Conservation (phyloP, 78 protist species). For the Paratrimastix pyriformis region DNA sequence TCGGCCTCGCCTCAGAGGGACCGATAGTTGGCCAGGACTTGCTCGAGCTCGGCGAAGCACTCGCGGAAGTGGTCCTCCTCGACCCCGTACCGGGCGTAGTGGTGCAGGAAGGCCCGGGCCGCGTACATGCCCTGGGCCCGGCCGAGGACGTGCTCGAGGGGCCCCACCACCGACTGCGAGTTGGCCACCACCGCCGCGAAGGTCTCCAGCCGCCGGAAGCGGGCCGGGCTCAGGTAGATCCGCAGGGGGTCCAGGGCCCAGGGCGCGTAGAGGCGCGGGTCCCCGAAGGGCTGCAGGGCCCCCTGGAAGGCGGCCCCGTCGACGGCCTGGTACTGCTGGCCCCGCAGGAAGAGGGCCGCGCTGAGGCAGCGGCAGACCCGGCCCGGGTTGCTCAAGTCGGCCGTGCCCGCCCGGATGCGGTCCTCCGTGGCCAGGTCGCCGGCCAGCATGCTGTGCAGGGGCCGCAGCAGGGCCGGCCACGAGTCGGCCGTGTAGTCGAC, state of each 20-base stretch:
- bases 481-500: not conserved
- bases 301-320: not conserved
- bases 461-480: constrained; percentile 8
- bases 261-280: not conserved
- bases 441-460: not conserved
- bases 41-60: constrained; percentile 5
- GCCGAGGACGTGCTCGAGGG: not conserved
- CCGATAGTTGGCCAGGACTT: not conserved
- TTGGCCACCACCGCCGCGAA: not conserved
- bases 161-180: not conserved
- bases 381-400: not conserved
- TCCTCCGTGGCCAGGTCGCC: constrained; percentile 12
- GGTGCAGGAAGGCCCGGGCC: not conserved
- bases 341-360: not conserved
- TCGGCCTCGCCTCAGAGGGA: too few relatives aligned
- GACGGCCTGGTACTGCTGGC: not conserved
- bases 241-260: not conserved
- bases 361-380: not conserved
- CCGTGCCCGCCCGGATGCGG: not conserved
- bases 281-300: not conserved
- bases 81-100: not conserved
- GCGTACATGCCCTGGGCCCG: not conserved
- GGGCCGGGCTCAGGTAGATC: not conserved
- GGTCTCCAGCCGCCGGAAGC: not conserved
- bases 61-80: constrained; percentile 2